phyloP scores from a whole-genome alignment of 2,329 filamentous ascomycete species.

The Metarhizium brunneum region DNA sequence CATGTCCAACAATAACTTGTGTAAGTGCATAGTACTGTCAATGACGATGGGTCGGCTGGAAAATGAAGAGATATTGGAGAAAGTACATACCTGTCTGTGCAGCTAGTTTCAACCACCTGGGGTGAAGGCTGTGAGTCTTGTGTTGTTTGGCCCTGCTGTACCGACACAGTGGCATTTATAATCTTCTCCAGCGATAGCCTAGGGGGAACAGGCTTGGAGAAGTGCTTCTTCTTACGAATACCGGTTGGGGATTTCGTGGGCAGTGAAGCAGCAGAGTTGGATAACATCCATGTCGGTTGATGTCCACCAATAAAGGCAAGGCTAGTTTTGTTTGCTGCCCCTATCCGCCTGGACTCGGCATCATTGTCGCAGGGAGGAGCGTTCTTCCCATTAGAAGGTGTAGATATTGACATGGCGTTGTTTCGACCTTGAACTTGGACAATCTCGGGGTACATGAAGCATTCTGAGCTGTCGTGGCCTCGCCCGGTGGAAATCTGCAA shows the following conservation, averaged over 20 bases:
- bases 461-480: background rate
- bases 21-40: no score
- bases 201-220: background rate
- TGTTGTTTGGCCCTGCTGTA: background rate
- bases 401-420: background rate
- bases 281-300: conserved; percentile 4
- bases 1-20: no score
- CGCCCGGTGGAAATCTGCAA: background rate
- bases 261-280: background rate
- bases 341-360: background rate
- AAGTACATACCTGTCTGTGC: background rate
- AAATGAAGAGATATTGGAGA: background rate
- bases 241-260: background rate
- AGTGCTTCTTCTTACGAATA: background rate
- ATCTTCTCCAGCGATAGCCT: background rate
- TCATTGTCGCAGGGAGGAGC: background rate
- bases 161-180: background rate
- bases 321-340: conserved; percentile 5
- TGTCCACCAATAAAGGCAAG: conserved; percentile 6
- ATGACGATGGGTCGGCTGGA: no score
- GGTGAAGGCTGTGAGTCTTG: background rate
- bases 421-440: background rate
- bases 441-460: background rate
- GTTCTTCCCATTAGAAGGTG: background rate
- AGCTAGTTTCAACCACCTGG: background rate